Evolutionary conservation across 1,284 basidiomycete genomes (phyloP), one percentile per base, ranked within the genome.

Genomic region (Neotropicomus parvogracilis): DNA sequence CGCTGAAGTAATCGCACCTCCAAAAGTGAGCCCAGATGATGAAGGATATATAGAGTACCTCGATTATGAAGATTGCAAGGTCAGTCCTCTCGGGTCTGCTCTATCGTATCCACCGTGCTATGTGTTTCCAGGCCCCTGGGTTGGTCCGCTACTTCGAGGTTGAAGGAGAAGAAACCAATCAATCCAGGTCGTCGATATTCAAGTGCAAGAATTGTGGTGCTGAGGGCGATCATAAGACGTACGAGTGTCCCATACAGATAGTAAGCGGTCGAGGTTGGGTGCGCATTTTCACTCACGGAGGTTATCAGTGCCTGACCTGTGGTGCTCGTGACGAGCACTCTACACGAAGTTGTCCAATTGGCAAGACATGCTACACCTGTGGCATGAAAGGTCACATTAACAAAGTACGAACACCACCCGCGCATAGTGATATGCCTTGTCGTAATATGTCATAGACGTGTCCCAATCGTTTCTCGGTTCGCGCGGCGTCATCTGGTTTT

Each of bases 321-420:
- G 93, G 93, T 44, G 88, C 79, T 14, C 79, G 85, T 47, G 83
- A 95, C 60, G 88, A 94, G 54, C 93, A 97, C 63, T 72, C 78
- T 6, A 89, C 91, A 6, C 75, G 84, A 46, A 81, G 83, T 46
- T 97, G 93, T 67, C 91, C 92, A 1, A 84, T 91, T 50, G 84
- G 82, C 62, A 85, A 93, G 60, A 83, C 81, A 6, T 95, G 93
- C 62, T 95, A 85, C 64, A 79, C 76, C 3, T 97, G 93, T 60
- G 90, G 90, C 24, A 85, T 86, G 77, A 85, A 87, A 60, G 93
- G 93, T 1, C 92, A 97, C 62, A 79, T 91, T 41, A 86, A 79
- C 53, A 75, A 72, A 54, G 87, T 88, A 77, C 32, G 62, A 39
- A 13, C 29, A 10, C 17, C 17, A 1, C 13, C 13, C 17, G n/a